These are phyloP conservation scores for Tranzscheliella williamsii DNA, from an alignment of 1,284 basidiomycete species.

Conservation along the genomic window DNA sequence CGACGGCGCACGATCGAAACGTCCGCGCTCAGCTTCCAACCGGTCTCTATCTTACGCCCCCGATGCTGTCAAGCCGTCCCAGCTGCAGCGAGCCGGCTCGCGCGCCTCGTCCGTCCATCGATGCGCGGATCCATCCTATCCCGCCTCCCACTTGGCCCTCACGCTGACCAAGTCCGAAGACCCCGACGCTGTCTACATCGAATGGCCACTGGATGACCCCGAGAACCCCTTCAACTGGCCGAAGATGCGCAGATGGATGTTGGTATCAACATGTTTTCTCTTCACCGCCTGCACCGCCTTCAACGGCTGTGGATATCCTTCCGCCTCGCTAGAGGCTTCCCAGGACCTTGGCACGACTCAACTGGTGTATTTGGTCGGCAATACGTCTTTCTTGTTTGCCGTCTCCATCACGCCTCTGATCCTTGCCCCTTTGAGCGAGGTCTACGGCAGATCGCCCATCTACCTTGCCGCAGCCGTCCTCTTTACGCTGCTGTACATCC, in stretches of 20 bases:
- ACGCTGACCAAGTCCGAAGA: conserved; percentile 36
- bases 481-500: conserved; percentile 48
- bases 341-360: conserved; percentile 19
- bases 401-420: conserved; percentile 43
- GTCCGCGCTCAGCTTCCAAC: conserved; percentile 14
- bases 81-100: conserved; percentile 23
- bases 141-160: conserved; percentile 26
- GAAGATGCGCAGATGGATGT: conserved; percentile 18
- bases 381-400: conserved; percentile 37
- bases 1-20: no score
- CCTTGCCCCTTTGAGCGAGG: conserved; percentile 45
- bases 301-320: conserved; percentile 43
- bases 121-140: conserved; percentile 21
- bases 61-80: conserved; percentile 12
- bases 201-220: conserved; percentile 35
- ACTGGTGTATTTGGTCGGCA: conserved; percentile 35
- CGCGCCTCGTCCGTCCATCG: conserved; percentile 32
- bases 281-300: conserved; percentile 48
- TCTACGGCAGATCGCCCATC: conserved; percentile 41
- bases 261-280: conserved; percentile 32
- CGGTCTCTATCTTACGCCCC: conserved; percentile 17
- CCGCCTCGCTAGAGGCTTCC: conserved; percentile 12
- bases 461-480: conserved; percentile 24
- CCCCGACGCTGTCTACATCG: conserved; percentile 39
- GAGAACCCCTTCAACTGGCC: conserved; percentile 52